Conservation (phyloP, 2,329 filamentous ascomycete genomes). For the Alternaria brassicae region DNA sequence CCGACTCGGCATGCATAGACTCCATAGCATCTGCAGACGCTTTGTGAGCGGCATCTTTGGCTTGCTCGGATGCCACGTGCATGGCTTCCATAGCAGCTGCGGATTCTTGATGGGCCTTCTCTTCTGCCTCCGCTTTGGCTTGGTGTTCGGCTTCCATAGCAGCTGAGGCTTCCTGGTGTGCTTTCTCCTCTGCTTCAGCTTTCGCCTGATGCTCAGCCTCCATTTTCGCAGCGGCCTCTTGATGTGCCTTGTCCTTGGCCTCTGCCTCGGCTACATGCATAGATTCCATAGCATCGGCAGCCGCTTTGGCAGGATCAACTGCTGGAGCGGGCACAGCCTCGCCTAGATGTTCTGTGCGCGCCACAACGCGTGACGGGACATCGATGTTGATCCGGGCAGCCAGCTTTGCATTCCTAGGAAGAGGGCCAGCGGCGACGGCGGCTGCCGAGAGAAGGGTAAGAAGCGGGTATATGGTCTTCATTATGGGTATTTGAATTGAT, state of each 20-base stretch:
- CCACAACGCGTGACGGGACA: conserved; percentile 9
- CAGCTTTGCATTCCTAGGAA: conserved; percentile 17
- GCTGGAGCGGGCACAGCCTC: conserved; percentile 18
- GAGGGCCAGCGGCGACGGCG: conserved; percentile 29
- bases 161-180: conserved; percentile 21
- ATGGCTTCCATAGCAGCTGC: conserved; percentile 21
- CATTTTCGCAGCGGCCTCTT: conserved; percentile 25
- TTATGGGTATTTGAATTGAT: conserved; percentile 16
- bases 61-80: conserved; percentile 19
- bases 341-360: conserved; percentile 21
- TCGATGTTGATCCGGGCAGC: conserved; percentile 10
- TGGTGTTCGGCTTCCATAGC: conserved; percentile 18
- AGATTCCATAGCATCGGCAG: conserved; percentile 15
- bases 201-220: conserved; percentile 26
- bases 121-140: conserved; percentile 14
- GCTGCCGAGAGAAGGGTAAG: conserved; percentile 30
- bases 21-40: conserved; percentile 21
- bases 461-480: conserved; percentile 37
- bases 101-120: conserved; percentile 12
- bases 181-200: conserved; percentile 24
- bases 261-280: conserved; percentile 31
- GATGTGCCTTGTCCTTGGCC: conserved; percentile 26
- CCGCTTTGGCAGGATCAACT: conserved; percentile 13
- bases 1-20: conserved; percentile 19
- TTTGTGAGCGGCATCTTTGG: conserved; percentile 18